Percentiles rank a stretch among this genome's conserved stretches.
phyloP scores from a whole-genome alignment of 129 eudicot species.

The Chrysanthemum lavandulifolium region DNA sequence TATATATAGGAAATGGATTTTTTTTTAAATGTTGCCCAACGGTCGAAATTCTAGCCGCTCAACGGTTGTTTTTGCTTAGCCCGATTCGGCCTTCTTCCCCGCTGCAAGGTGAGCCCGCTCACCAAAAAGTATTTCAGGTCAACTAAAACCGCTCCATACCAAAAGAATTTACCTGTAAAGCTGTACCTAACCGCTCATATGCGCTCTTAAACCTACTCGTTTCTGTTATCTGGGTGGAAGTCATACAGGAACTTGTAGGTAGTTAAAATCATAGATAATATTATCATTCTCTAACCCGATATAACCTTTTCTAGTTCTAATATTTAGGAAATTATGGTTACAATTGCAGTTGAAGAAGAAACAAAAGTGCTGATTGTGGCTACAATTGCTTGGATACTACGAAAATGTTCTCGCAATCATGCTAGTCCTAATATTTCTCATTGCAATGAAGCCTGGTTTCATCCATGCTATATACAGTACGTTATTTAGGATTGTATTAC shows the following conservation, averaged over 20 bases:
- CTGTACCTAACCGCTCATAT: neutral
- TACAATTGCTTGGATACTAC: slow-evolving; percentile 54
- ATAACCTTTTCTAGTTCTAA: neutral
- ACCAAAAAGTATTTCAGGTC: neutral
- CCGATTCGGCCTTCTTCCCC: too few species aligned
- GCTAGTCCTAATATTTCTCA: slow-evolving; percentile 45
- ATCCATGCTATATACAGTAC: slow-evolving; percentile 54
- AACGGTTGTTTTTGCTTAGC: too few species aligned
- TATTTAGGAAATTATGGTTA: slow-evolving; percentile 7
- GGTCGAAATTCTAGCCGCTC: too few species aligned
- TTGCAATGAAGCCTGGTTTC: slow-evolving; percentile 57
- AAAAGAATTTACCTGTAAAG: neutral
- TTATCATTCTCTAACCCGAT: neutral
- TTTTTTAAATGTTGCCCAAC: too few species aligned
- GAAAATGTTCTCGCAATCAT: slow-evolving; percentile 55
- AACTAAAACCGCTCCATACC: neutral
- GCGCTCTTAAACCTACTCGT: neutral
- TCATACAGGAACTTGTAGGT: neutral
- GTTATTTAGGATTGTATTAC: slow-evolving; percentile 6
- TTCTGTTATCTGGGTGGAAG: slow-evolving; percentile 1
- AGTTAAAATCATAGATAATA: neutral
- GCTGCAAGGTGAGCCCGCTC: too few species aligned
- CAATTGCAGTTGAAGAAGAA: slow-evolving; percentile 46
- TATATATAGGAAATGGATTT: too few species aligned
- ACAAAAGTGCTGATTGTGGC: slow-evolving; percentile 56